phyloP scores from a whole-genome alignment of 2,329 filamentous ascomycete species.

The Aquanectria penicillioides region DNA sequence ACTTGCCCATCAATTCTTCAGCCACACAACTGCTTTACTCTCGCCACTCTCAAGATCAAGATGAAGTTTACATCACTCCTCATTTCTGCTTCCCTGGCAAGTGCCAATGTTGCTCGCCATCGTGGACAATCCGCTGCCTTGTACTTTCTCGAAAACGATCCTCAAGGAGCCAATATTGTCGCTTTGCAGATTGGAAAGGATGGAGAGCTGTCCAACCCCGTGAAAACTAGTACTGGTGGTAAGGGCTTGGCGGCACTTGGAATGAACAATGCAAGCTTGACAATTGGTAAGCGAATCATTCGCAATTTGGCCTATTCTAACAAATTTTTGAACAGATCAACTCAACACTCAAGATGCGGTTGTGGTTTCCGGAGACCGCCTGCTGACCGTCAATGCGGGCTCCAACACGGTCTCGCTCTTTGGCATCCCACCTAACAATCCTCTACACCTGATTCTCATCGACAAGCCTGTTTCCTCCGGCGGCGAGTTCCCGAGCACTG shows the following conservation, averaged over 20 bases:
- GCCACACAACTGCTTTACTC: too few relatives aligned
- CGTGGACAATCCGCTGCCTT: background rate
- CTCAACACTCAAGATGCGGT: background rate
- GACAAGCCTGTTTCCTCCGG: background rate
- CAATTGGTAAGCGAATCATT: background rate
- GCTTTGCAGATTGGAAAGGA: background rate
- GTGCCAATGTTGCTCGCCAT: background rate
- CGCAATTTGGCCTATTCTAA: background rate
- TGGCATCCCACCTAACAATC: background rate
- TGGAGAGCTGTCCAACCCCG: background rate
- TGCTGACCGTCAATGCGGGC: constrained; percentile 3
- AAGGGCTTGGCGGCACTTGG: background rate
- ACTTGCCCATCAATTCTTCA: background rate
- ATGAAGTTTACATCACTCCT: background rate
- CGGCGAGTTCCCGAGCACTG: background rate
- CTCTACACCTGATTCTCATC: background rate
- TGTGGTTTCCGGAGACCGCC: background rate
- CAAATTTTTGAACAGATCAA: background rate
- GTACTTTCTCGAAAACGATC: constrained; percentile 1
- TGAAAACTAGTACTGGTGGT: background rate
- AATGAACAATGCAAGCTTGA: background rate
- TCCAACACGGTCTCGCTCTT: background rate
- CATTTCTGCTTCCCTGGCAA: background rate
- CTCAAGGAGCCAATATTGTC: background rate
- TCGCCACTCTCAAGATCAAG: too few relatives aligned